Evolutionary conservation across 1,284 basidiomycete species (phyloP).

Genomic region (Apiotrichum domesticum): DNA sequence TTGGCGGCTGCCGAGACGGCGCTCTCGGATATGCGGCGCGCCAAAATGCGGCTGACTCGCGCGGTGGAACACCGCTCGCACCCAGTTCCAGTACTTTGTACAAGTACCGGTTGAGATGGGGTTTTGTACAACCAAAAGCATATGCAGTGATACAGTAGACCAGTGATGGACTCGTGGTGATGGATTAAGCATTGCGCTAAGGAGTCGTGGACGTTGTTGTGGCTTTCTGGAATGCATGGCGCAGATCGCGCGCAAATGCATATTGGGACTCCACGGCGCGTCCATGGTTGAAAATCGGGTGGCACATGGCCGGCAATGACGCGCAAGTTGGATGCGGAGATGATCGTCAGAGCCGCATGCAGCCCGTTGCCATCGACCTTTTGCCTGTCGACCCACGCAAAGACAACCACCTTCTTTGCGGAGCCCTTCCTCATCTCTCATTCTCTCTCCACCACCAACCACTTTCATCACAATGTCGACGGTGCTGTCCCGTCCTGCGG

Average conservation of each 20-base stretch:
- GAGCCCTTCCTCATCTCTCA: background rate
- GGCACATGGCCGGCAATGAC: background rate
- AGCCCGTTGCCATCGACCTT: too few species aligned
- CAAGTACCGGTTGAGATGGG: background rate
- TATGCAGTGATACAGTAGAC: background rate
- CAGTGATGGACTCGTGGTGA: background rate
- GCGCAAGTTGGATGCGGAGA: too few species aligned
- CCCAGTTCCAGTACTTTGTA: background rate
- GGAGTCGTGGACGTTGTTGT: too few species aligned
- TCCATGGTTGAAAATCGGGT: background rate
- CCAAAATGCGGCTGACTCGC: background rate
- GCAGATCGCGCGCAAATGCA: too few species aligned
- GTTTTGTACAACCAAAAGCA: background rate
- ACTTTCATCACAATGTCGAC: background rate
- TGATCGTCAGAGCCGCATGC: too few species aligned
- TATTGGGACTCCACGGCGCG: background rate
- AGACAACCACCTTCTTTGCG: too few species aligned
- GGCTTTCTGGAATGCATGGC: too few species aligned
- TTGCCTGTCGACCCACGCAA: too few species aligned
- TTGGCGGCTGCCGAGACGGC: too few species aligned
- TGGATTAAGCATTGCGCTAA: too few species aligned
- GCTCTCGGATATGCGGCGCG: too few species aligned
- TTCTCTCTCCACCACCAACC: background rate
- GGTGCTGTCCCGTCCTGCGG: background rate
- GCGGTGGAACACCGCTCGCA: conserved; percentile 1